A percentile compares a stretch with the other conserved stretches of the same genome.
Evolutionary conservation across 2,329 filamentous ascomycete species (phyloP).

Genomic region (Sporothrix luriei): DNA sequence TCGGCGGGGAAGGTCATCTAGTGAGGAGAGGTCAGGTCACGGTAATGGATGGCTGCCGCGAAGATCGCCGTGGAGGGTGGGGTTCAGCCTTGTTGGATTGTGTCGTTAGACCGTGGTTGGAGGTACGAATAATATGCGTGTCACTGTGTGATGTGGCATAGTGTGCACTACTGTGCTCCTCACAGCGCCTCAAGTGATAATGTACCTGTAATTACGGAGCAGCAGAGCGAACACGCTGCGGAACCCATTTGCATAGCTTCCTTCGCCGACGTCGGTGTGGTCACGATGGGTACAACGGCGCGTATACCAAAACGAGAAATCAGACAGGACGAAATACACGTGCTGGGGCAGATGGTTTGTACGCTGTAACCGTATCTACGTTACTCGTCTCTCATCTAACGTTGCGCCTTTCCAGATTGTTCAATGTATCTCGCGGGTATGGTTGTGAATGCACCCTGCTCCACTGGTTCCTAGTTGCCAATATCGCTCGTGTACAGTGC

Average conservation of each 20-base stretch:
- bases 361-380: not conserved
- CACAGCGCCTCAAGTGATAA: not conserved
- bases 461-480: not conserved
- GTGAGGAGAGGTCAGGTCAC: constrained; percentile 10
- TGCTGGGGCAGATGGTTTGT: not conserved
- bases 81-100: constrained; percentile 20
- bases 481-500: not conserved
- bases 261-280: not conserved
- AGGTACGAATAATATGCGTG: not conserved
- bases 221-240: not conserved
- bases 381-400: not conserved
- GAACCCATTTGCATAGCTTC: no score
- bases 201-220: not conserved
- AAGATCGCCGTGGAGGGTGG: constrained; percentile 23
- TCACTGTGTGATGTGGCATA: not conserved
- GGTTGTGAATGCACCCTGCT: not conserved
- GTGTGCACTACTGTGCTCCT: not conserved
- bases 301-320: not conserved
- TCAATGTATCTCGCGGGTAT: not conserved
- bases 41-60: constrained; percentile 1
- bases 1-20: not conserved
- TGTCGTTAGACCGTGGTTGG: not conserved
- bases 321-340: not conserved
- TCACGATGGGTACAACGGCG: not conserved
- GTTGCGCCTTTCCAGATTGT: not conserved